Evolutionary conservation across 2,329 filamentous ascomycete species (phyloP).

Genomic region (Knufia petricola): DNA sequence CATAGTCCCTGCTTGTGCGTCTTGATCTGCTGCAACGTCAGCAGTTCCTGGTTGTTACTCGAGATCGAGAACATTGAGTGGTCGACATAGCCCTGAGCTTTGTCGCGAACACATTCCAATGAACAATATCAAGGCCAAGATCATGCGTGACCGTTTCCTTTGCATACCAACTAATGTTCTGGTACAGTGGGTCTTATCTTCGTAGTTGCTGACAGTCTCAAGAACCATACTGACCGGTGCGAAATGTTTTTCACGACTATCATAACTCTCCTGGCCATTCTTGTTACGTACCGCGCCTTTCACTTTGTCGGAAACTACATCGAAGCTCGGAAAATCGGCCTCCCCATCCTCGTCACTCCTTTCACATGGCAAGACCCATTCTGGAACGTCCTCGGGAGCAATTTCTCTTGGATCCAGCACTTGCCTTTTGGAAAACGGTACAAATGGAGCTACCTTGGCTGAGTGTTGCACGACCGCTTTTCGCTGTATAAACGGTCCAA

Average conservation of each 20-base stretch:
- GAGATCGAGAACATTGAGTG: too few species aligned
- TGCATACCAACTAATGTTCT: too few species aligned
- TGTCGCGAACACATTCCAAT: too few species aligned
- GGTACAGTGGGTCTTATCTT: too few species aligned
- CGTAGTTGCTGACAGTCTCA: too few species aligned
- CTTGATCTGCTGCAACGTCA: too few species aligned
- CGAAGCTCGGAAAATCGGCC: conserved; percentile 15
- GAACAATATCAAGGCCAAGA: too few species aligned
- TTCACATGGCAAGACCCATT: conserved; percentile 13
- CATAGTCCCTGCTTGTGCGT: too few species aligned
- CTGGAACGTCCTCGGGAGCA: conserved; percentile 10
- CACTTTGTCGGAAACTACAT: conserved; percentile 14
- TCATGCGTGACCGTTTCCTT: too few species aligned
- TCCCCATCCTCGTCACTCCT: conserved; percentile 16
- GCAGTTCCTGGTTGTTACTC: too few species aligned
- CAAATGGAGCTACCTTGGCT: conserved; percentile 10
- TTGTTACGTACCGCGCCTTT: background rate
- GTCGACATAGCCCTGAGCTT: too few species aligned
- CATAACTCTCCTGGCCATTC: background rate
- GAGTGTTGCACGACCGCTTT: conserved; percentile 10
- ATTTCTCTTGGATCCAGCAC: conserved; percentile 6
- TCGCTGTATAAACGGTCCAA: conserved; percentile 10
- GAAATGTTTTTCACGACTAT: background rate
- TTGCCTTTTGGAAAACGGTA: conserved; percentile 10
- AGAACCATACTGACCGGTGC: too few species aligned